These are phyloP conservation scores for Elsinoe ampelina DNA, from an alignment of 2,329 filamentous ascomycete genomes.

Conservation along the genomic window DNA sequence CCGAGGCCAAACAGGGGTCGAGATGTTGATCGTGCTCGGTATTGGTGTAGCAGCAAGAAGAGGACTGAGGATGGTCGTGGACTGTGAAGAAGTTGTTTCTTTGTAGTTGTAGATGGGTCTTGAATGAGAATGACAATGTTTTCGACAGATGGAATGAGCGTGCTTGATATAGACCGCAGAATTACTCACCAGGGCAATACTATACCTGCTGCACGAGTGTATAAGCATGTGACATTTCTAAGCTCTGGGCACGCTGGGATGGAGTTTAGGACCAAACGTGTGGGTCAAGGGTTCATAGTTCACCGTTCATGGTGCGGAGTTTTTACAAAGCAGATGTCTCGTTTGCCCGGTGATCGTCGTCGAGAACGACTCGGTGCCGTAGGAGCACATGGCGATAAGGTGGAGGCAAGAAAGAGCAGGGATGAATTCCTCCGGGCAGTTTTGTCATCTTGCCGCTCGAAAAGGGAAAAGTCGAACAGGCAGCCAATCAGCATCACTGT, in stretches of 20 bases:
- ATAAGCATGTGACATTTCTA: slow-evolving; percentile 6
- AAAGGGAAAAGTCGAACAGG: neutral
- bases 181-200: neutral
- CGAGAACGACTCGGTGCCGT: no score
- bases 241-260: neutral
- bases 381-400: no score
- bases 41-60: neutral
- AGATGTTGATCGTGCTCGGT: neutral
- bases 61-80: neutral
- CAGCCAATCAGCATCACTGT: neutral
- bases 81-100: neutral
- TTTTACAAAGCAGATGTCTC: slow-evolving; percentile 1
- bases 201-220: neutral
- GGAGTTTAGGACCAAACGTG: neutral
- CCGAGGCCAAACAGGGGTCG: neutral
- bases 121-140: neutral
- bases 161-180: neutral
- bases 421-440: slow-evolving; percentile 2
- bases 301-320: no score
- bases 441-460: neutral
- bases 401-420: neutral
- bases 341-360: neutral
- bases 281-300: neutral
- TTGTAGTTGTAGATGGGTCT: neutral
- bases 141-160: neutral